Evolutionary conservation across 495 filamentous ascomycete species (phyloP), one percentile per base, ranked within the genome.

Genomic region (Penicillium manginii): DNA sequence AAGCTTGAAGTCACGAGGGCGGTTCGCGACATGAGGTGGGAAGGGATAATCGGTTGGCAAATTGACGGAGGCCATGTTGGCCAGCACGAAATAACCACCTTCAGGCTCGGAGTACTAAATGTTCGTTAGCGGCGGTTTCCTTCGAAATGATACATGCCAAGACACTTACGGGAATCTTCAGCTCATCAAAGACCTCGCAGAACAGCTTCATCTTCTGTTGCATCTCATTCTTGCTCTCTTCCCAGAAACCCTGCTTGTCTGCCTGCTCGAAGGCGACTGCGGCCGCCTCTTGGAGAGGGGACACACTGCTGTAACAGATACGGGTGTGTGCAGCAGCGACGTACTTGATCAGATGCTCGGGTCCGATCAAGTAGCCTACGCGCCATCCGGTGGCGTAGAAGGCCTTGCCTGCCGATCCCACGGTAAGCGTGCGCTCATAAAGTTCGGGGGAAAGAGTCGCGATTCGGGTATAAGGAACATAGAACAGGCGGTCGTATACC

Each of bases 301-400:
- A 93, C 3, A 97, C 93, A 48, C 88, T 92, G 50, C 88, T 91
- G 79, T 94, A 98, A 79, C 94, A 98, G 64, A 98, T 97, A 21
- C 94, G 84, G 1, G 94, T 98, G 75, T 98, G 94, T 1, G 93
- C 94, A 26, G 90, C 91, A 17, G 88, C 83, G 37, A 96, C 93
- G 70, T 97, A 91, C 71, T 93, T 91, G 80, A 97, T 94, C 45
- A 98, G 78, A 52, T 93, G 83, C 18, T 90, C 83, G 2, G 90
- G 91, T 1, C 94, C 94, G 59, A 97, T 96, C 15, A 98, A 79
- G 85, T 92, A 98, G 64, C 91, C 92, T 2, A 98, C 96, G 52
- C 94, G 86, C 94, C 94, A 98, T 37, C 94, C 94, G 0, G 94
- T 98, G 48, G 89, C 89, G 65, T 98, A 98, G 77, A 98, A 98